Evolutionary conservation across 2,329 filamentous ascomycete genomes (phyloP).

Genomic region (Fusarium sp.): DNA sequence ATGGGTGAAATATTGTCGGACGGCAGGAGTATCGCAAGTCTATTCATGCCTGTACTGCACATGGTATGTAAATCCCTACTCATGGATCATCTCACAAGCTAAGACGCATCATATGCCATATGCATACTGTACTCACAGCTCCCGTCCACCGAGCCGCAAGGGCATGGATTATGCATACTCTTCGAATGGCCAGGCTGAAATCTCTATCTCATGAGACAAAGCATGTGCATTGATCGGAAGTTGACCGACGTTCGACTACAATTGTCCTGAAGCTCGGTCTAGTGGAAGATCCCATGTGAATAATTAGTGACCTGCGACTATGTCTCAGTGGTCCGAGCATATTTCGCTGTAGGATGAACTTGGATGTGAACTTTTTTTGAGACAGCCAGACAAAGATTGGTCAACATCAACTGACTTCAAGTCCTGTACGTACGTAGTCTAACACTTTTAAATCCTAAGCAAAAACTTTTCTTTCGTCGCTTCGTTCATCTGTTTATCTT

Average conservation of each 20-base stretch:
- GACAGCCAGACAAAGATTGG: neutral
- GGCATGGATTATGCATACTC: neutral
- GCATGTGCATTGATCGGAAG: conserved; percentile 22
- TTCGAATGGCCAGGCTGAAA: neutral
- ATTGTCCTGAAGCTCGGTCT: conserved; percentile 14
- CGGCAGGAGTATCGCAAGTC: conserved; percentile 8
- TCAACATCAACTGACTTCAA: neutral
- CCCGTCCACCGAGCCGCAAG: conserved; percentile 7
- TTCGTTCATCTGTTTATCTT: conserved; percentile 14
- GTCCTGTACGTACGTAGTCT: neutral
- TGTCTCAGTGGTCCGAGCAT: neutral
- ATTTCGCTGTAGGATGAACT: neutral
- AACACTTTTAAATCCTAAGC: conserved; percentile 12
- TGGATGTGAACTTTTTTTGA: neutral
- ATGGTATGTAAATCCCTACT: neutral
- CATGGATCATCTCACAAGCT: neutral
- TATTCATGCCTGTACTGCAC: neutral
- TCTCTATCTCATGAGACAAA: neutral
- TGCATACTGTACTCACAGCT: conserved; percentile 10
- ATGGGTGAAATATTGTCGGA: neutral
- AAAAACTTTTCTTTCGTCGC: conserved; percentile 36
- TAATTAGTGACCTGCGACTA: neutral
- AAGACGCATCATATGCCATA: neutral
- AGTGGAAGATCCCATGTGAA: conserved; percentile 19
- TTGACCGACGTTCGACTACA: conserved; percentile 20